phyloP scores from a whole-genome alignment of 208 protist species.

The Zelonia costaricensis region DNA sequence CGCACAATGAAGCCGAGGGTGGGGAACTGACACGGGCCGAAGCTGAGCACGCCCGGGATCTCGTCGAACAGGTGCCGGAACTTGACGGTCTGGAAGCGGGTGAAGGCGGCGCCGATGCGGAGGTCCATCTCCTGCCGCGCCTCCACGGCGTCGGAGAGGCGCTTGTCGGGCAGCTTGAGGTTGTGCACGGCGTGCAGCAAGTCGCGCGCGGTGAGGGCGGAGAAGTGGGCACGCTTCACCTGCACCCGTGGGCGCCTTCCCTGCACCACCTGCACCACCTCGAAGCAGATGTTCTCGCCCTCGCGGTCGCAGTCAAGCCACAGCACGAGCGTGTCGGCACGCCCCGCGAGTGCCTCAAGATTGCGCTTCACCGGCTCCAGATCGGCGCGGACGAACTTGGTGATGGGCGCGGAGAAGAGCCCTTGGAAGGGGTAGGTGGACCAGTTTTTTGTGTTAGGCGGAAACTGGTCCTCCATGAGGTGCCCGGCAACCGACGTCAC shows the following conservation, averaged over 20 bases:
- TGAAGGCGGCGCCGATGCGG: constrained; percentile 96
- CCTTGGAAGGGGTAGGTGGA: constrained; percentile 73
- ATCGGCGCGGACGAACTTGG: constrained; percentile 79
- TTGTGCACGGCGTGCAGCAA: constrained; percentile 79
- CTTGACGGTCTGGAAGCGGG: constrained; percentile 90
- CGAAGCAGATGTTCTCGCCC: constrained; percentile 98
- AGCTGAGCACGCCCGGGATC: constrained; percentile 80
- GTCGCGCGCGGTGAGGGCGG: constrained; percentile 86
- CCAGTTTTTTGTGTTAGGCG: constrained; percentile 84
- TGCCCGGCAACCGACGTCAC: constrained; percentile 98
- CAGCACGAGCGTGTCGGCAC: constrained; percentile 85
- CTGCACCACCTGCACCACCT: constrained; percentile 88
- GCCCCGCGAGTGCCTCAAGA: constrained; percentile 60
- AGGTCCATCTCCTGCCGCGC: constrained; percentile 96
- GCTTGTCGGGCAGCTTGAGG: constrained; percentile 83
- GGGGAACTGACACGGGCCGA: constrained; percentile 97
- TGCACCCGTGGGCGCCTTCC: constrained; percentile 44
- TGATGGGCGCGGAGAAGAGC: constrained; percentile 89
- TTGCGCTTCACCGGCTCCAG: constrained; percentile 79
- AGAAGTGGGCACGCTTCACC: constrained; percentile 92
- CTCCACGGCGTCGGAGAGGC: constrained; percentile 93
- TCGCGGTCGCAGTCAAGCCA: constrained; percentile 97
- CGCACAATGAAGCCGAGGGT: constrained; percentile 94
- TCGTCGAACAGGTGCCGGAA: constrained; percentile 76
- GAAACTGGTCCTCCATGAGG: constrained; percentile 95